Evolutionary conservation across 2,329 filamentous ascomycete genomes (phyloP).

Genomic region (Pseudogymnoascus sp.): DNA sequence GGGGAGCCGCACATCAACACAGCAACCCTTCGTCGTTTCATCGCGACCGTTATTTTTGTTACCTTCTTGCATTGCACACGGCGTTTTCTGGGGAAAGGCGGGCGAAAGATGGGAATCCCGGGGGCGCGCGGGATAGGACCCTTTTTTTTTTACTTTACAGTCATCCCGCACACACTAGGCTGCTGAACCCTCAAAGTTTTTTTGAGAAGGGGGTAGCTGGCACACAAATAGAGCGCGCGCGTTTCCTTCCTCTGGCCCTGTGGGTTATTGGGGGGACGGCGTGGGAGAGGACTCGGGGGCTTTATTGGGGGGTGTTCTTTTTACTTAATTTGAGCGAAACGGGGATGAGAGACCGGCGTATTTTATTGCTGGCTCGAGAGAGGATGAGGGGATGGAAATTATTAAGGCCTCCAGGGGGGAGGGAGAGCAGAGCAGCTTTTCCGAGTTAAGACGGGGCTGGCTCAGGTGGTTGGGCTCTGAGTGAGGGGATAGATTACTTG

Average conservation of each 20-base stretch:
- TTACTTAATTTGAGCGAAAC: constrained; percentile 3
- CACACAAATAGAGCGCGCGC: background rate
- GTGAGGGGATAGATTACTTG: background rate
- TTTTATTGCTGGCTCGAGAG: background rate
- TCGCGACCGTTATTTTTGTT: constrained; percentile 11
- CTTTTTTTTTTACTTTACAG: background rate
- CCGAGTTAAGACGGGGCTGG: background rate
- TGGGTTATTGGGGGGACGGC: background rate
- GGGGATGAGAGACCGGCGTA: background rate
- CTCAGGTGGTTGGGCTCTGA: background rate
- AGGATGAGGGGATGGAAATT: background rate
- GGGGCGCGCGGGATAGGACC: background rate
- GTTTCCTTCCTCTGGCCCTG: background rate
- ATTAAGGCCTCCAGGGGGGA: background rate
- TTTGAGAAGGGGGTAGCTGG: background rate
- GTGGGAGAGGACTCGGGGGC: background rate
- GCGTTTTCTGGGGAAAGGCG: background rate
- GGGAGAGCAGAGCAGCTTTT: background rate
- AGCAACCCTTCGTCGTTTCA: background rate
- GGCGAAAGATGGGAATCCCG: background rate
- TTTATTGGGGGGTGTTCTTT: background rate
- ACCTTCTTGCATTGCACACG: background rate
- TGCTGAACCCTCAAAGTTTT: background rate
- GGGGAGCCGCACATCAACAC: background rate
- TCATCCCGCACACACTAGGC: background rate